Base-by-base conservation (phyloP, 305 asterid genomes). In the Euphrasia arctica region DNA sequence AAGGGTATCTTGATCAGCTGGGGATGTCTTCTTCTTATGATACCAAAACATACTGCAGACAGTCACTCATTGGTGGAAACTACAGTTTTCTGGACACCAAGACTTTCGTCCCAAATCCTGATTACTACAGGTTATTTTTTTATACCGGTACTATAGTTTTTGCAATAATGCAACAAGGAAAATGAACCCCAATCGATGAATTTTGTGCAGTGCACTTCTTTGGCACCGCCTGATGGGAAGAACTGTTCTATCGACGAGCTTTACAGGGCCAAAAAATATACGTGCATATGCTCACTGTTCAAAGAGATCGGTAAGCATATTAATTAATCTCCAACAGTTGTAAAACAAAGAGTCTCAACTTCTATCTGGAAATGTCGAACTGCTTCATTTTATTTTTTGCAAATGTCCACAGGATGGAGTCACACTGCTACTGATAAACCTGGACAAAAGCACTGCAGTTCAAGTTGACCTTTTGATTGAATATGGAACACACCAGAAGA, bases 211-310 rank as follows among this genome's bases (percentile, higher is more conserved):
- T 63, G 97, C 95, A 36, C 89, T 91, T 52, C 91, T 91, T 14
- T 91, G 98, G 98, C 95, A 91, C 66, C 93, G 88, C 29, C 78
- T 91, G 65, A 89, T 91, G 96, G 97, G 97, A 64, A n/a, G n/a
- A n/a, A n/a, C n/a, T n/a, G n/a, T n/a, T n/a, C n/a, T n/a, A n/a
- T n/a, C n/a, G 3, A 83, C 97, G 18, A 77, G 72, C 50, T 83
- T 81, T 58, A 42, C 12, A 2, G 95, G 91, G 67, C 80, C 82
- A 3, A 79, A 76, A 0, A 79, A 73, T 62, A 76, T 89, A 32
- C 95, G 98, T 25, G 82, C 88, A 49, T 89, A 89, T 43, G 78
- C 93, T 41, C 97, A 89, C 69, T 89, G 97, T 78, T 81, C 98
- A 22, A 89, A 85, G 79, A 68, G 58, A 11, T 70, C 85, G 15